Conservation (phyloP, 2,329 filamentous ascomycete genomes). For the Aspergillus fumigatiaffinis region DNA sequence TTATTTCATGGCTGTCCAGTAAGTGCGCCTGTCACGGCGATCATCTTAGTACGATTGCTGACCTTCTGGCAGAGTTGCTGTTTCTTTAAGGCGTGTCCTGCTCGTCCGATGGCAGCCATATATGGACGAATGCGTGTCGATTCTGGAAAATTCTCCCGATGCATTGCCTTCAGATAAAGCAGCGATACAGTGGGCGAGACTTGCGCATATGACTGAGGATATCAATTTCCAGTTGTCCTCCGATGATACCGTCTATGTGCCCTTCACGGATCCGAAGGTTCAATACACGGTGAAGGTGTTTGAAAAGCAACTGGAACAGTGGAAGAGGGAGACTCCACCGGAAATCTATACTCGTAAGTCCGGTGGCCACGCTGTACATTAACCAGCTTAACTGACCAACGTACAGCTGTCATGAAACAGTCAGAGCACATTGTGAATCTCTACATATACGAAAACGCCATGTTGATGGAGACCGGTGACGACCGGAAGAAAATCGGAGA, state of each 20-base stretch:
- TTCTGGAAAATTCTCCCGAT: constrained; percentile 54
- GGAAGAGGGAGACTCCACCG: constrained; percentile 51
- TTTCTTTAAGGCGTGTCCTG: constrained; percentile 56
- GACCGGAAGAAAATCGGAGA: constrained; percentile 23
- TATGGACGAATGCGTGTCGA: constrained; percentile 59
- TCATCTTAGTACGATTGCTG: background rate
- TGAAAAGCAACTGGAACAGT: constrained; percentile 61
- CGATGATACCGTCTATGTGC: constrained; percentile 56
- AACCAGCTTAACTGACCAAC: constrained; percentile 4
- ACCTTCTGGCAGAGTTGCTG: constrained; percentile 46
- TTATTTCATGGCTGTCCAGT: constrained; percentile 59
- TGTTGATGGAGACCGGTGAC: constrained; percentile 60
- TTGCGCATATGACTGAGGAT: constrained; percentile 64
- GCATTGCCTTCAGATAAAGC: constrained; percentile 54
- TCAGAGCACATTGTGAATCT: constrained; percentile 63
- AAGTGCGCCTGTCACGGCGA: constrained; percentile 15
- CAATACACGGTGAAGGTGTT: constrained; percentile 63
- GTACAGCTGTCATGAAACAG: constrained; percentile 57
- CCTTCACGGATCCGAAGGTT: constrained; percentile 59
- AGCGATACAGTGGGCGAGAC: constrained; percentile 55
- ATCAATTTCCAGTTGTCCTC: constrained; percentile 63
- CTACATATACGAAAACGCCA: constrained; percentile 72
- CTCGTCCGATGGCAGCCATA: constrained; percentile 60
- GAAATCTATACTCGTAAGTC: constrained; percentile 55
- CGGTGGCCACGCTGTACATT: background rate